These are phyloP conservation scores for Escovopsis sp. DNA, from an alignment of 2,329 filamentous ascomycete genomes.

Conservation along the genomic window DNA sequence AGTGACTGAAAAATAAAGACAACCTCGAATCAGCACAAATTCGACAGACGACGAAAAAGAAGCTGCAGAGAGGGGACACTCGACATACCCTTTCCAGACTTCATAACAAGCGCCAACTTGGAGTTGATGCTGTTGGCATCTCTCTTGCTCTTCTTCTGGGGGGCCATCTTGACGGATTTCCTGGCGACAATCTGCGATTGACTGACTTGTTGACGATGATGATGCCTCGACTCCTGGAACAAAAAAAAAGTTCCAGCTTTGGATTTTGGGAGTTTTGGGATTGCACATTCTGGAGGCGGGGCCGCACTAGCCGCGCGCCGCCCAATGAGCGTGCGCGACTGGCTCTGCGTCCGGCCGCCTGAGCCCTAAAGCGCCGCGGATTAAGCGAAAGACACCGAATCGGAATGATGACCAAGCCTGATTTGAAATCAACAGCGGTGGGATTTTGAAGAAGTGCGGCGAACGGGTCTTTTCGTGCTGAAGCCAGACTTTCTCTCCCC, in stretches of 20 bases:
- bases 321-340: conserved; percentile 15
- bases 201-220: conserved; percentile 16
- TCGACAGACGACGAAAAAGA: no score
- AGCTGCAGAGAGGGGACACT: neutral
- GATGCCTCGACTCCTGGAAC: conserved; percentile 9
- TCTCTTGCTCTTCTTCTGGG: conserved; percentile 72
- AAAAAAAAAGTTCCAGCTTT: conserved; percentile 9
- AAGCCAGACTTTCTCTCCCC: conserved; percentile 14
- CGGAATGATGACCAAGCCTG: conserved; percentile 19
- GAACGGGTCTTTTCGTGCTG: conserved; percentile 13
- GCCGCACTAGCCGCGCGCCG: conserved; percentile 6
- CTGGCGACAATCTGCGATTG: conserved; percentile 7
- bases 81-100: conserved; percentile 59
- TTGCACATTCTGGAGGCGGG: conserved; percentile 7
- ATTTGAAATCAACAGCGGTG: conserved; percentile 39
- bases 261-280: conserved; percentile 8
- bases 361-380: conserved; percentile 27
- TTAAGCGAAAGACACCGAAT: conserved; percentile 21
- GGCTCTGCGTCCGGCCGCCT: neutral
- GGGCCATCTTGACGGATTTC: conserved; percentile 45
- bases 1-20: conserved; percentile 17
- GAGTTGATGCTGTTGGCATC: conserved; percentile 57
- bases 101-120: conserved; percentile 48
- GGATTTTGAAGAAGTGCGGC: conserved; percentile 16
- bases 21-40: neutral